Base-by-base conservation (phyloP, 768 basidiomycete genomes). In the Collybiopsis confluens region DNA sequence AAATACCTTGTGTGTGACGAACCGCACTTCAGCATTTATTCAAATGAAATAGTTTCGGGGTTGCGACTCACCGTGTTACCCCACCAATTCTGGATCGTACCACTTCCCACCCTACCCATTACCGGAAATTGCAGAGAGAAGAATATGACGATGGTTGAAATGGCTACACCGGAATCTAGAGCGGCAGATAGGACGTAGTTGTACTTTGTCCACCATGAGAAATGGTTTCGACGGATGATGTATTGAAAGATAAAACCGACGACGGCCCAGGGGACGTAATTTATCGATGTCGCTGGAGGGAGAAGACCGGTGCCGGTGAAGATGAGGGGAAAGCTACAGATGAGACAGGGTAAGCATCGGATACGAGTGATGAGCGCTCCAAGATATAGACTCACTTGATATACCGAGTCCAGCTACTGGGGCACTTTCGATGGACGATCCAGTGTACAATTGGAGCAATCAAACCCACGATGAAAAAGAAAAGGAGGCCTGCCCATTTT, bases 381-480 rank as follows among this genome's bases (percentile, higher is more conserved):
- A n/a, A 9, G 30, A 13, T 13, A 13, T 33, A 13, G 13, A 73
- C 80, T 56, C 61, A 84, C 79, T 87, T 86, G 74, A 88, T 62
- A 63, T 82, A 84, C 57, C 80, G 78, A 45, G 82, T 60, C 61
- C 74, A 78, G 62, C 77, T 74, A 54, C 84, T 79, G 21, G 88
- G 86, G 72, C 77, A 92, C 61, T 73, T 79, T 61, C 73, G 68
- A 48, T 75, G 70, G 54, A 85, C 60, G 56, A 82, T 55, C 62
- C 78, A 90, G 33, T 77, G 73, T 44, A 79, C 52, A 52, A 78
- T 24, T 0, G 90, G 90, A 48, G 79, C 75, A 48, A 84, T 9
- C 45, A 83, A 77, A 16, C 92, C 92, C 51, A 88, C 63, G 54
- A 90, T 78, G 86, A 93, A 93, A 72, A 89, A 91, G 65, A 82